Evolutionary conservation across 495 filamentous ascomycete species (phyloP).

Genomic region (Friedmanniomyces simplex): DNA sequence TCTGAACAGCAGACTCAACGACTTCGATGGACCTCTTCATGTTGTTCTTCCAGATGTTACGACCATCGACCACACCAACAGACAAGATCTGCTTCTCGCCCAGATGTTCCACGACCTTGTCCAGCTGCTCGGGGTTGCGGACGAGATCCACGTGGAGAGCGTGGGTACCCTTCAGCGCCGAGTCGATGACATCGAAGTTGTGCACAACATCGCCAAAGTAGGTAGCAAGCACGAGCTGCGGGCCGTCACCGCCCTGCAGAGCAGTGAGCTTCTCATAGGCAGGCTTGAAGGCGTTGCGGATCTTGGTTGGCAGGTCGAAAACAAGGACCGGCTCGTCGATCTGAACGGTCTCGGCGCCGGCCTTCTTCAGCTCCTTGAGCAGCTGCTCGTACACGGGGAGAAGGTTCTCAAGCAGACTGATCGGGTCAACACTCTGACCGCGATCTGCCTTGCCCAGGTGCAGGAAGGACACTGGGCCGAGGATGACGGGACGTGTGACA

Average conservation of each 20-base stretch:
- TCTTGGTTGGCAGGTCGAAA: conserved; percentile 74
- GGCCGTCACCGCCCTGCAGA: conserved; percentile 59
- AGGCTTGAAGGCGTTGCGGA: conserved; percentile 96
- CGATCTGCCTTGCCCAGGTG: conserved; percentile 94
- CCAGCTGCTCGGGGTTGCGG: conserved; percentile 92
- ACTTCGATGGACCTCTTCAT: conserved; percentile 80
- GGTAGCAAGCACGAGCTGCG: conserved; percentile 76
- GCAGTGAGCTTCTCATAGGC: conserved; percentile 78
- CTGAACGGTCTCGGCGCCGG: conserved; percentile 89
- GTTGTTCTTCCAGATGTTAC: conserved; percentile 99
- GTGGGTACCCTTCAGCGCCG: conserved; percentile 52
- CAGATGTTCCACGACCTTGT: conserved; percentile 61
- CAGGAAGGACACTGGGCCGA: conserved; percentile 95
- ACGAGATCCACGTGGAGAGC: conserved; percentile 91
- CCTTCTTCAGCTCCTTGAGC: conserved; percentile 80
- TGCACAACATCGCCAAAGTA: conserved; percentile 99
- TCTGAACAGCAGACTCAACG: conserved; percentile 79
- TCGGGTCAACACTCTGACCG: conserved; percentile 80
- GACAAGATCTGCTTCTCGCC: conserved; percentile 83
- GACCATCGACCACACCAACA: conserved; percentile 89
- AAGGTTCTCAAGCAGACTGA: conserved; percentile 82
- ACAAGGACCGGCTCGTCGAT: conserved; percentile 97
- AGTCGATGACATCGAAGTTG: conserved; percentile 83
- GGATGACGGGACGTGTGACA: conserved; percentile 80
- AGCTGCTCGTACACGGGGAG: conserved; percentile 88